These are phyloP conservation scores for Musa beccarii DNA, from an alignment of 176 grass and related monocot species.

Conservation along the genomic window DNA sequence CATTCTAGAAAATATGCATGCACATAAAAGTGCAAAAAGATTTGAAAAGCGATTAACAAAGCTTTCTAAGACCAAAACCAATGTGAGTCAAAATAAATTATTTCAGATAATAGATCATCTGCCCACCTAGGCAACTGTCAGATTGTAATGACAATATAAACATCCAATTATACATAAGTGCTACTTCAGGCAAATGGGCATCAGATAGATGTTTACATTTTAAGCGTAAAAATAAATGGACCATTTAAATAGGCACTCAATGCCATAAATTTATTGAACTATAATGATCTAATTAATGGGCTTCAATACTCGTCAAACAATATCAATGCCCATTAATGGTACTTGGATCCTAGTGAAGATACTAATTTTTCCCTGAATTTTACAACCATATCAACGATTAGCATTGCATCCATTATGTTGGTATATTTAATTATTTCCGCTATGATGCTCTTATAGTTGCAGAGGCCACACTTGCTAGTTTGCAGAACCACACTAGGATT, in stretches of 20 bases:
- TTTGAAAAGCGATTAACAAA: too few species aligned
- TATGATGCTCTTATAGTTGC: background rate
- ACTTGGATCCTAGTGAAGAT: background rate
- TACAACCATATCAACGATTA: background rate
- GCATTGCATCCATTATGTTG: background rate
- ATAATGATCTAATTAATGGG: background rate
- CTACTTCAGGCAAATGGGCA: too few species aligned
- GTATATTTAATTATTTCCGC: background rate
- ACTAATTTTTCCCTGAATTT: background rate
- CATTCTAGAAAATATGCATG: background rate
- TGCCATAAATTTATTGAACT: background rate
- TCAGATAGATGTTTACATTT: too few species aligned
- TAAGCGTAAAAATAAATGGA: too few species aligned
- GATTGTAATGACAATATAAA: background rate
- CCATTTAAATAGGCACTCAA: background rate
- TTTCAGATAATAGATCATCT: too few species aligned
- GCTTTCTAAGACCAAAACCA: too few species aligned
- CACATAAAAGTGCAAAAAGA: too few species aligned
- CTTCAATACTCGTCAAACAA: background rate
- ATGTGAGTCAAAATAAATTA: too few species aligned
- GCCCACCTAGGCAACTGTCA: background rate
- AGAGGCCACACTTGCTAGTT: background rate
- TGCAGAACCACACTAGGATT: too few species aligned
- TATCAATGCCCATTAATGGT: too few species aligned
- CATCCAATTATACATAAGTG: background rate